Conservation (phyloP, 176 grass and related monocot species). For the Carex littledalei region DNA sequence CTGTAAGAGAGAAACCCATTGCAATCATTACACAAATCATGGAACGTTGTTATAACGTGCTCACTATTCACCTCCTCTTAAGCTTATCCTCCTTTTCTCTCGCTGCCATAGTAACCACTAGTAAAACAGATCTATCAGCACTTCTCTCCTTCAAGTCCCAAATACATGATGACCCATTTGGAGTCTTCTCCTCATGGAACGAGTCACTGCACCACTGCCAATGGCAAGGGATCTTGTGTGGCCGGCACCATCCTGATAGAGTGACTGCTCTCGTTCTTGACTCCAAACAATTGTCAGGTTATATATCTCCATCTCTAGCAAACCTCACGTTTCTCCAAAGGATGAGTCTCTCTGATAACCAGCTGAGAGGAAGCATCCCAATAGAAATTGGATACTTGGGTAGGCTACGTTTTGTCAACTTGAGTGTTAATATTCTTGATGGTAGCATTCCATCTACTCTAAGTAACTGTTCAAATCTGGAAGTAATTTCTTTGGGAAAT, state of each 20-base stretch:
- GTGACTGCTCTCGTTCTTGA: constrained; percentile 10
- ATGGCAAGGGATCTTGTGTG: constrained; percentile 33
- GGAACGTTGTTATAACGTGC: too few species aligned
- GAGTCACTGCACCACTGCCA: constrained; percentile 17
- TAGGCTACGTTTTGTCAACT: neutral
- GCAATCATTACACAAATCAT: too few species aligned
- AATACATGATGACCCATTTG: neutral
- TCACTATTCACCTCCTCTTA: neutral
- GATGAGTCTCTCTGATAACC: constrained; percentile 26
- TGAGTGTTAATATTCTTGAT: constrained; percentile 11
- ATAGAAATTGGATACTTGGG: constrained; percentile 13
- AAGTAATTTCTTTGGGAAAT: neutral
- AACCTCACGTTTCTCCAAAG: constrained; percentile 43
- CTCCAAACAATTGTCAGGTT: constrained; percentile 12
- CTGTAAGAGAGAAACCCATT: too few species aligned
- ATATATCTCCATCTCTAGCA: neutral
- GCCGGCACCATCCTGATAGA: constrained; percentile 19
- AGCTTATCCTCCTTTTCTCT: neutral
- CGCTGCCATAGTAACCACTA: neutral
- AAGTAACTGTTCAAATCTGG: constrained; percentile 20
- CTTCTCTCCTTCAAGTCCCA: constrained; percentile 36
- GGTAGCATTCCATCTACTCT: constrained; percentile 26
- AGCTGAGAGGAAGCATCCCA: constrained; percentile 6
- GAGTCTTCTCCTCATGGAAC: constrained; percentile 40
- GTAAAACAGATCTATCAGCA: neutral